phyloP scores from a whole-genome alignment of 2,329 filamentous ascomycete genomes.

The Dothistroma pini region DNA sequence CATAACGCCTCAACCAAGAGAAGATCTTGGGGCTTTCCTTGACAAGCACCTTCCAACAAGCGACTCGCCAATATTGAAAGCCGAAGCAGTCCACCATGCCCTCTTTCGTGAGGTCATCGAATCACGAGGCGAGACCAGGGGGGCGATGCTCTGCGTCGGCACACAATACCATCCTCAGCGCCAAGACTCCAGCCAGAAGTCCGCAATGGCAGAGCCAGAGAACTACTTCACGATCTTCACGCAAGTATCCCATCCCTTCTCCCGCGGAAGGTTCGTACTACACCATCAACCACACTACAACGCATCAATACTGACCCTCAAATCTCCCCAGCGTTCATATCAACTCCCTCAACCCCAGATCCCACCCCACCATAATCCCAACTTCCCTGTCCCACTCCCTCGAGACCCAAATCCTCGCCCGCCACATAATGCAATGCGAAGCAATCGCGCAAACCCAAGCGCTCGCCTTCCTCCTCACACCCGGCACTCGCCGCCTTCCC shows the following conservation, averaged over 20 bases:
- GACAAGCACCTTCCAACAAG: slow-evolving; percentile 5
- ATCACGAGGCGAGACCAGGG: slow-evolving; percentile 3
- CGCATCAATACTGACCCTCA: background rate
- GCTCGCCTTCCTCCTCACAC: slow-evolving; percentile 33
- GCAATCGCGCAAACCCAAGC: slow-evolving; percentile 41
- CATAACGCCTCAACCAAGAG: slow-evolving; percentile 3
- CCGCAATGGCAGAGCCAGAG: background rate
- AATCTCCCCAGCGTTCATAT: slow-evolving; percentile 23
- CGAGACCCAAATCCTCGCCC: slow-evolving; percentile 30
- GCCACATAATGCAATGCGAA: slow-evolving; percentile 34
- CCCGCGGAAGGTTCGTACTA: slow-evolving; percentile 15
- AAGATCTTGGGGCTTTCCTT: slow-evolving; percentile 1
- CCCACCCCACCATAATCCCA: slow-evolving; percentile 27
- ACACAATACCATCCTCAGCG: slow-evolving; percentile 1
- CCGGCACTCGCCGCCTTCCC: slow-evolving; percentile 16
- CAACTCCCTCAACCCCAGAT: slow-evolving; percentile 14
- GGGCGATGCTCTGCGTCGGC: background rate
- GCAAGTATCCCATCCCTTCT: slow-evolving; percentile 29
- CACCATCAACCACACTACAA: background rate
- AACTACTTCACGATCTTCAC: slow-evolving; percentile 25
- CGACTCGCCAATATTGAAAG: background rate
- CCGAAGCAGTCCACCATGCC: slow-evolving; percentile 2
- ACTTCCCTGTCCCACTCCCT: slow-evolving; percentile 31
- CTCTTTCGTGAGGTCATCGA: slow-evolving; percentile 1
- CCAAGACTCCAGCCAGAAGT: background rate